Evolutionary conservation across 306 rosid species (phyloP).

Genomic region (Cotoneaster glaucophyllus): DNA sequence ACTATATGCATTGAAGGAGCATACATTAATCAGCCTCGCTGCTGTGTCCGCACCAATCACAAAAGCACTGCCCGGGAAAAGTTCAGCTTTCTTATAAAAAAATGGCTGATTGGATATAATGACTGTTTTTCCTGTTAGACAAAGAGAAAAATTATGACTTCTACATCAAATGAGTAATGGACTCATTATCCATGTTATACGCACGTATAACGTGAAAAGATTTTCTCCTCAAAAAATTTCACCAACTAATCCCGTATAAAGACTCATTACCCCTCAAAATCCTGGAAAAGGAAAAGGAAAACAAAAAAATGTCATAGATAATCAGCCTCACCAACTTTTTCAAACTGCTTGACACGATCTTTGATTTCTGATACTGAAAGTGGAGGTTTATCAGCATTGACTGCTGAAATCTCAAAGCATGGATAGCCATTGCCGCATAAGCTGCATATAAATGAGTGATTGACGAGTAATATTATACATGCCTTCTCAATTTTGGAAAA

Average conservation of each 20-base stretch:
- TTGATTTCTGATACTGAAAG: slow-evolving; percentile 56
- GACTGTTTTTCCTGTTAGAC: slow-evolving; percentile 68
- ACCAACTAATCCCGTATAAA: background rate
- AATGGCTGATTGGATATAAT: slow-evolving; percentile 82
- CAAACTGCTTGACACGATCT: slow-evolving; percentile 81
- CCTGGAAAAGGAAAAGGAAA: slow-evolving; percentile 1
- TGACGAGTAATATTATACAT: slow-evolving; percentile 13
- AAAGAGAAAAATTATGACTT: slow-evolving; percentile 19
- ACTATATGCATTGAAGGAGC: slow-evolving; percentile 11
- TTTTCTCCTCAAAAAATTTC: background rate
- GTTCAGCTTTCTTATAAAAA: slow-evolving; percentile 85
- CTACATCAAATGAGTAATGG: slow-evolving; percentile 8
- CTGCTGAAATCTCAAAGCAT: slow-evolving; percentile 88
- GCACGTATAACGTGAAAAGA: background rate
- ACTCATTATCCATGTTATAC: background rate
- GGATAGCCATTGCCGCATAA: slow-evolving; percentile 67
- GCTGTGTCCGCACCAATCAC: slow-evolving; percentile 93
- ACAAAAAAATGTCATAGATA: background rate
- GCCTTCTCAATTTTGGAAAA: background rate
- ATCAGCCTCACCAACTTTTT: slow-evolving; percentile 62
- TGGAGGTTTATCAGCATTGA: slow-evolving; percentile 96
- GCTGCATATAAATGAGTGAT: slow-evolving; percentile 44
- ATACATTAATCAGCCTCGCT: slow-evolving; percentile 73
- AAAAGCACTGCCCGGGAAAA: slow-evolving; percentile 90
- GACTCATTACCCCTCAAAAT: background rate